Evolutionary conservation across 805 yeast genomes (phyloP).

Genomic region (Cyberlindnera maritima): DNA sequence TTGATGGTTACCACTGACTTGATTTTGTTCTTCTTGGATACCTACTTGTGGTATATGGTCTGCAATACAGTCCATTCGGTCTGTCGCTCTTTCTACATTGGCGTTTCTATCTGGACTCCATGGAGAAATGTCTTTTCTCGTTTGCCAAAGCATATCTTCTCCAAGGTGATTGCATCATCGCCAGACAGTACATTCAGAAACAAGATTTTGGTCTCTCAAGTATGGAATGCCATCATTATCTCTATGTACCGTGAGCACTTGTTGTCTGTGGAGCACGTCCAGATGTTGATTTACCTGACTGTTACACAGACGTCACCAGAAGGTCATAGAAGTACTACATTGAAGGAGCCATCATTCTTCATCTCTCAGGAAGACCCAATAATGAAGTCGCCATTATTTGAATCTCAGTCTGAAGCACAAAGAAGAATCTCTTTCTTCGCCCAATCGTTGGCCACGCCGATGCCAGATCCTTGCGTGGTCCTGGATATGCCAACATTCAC

Average conservation of each 20-base stretch:
- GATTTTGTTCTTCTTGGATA: slow-evolving; percentile 71
- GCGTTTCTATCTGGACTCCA: slow-evolving; percentile 85
- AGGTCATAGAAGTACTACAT: slow-evolving; percentile 36
- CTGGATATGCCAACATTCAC: slow-evolving; percentile 77
- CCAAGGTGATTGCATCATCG: slow-evolving; percentile 51
- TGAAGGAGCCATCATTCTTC: slow-evolving; percentile 75
- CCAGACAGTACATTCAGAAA: slow-evolving; percentile 97
- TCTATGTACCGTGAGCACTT: slow-evolving; percentile 99
- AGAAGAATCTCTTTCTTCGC: slow-evolving; percentile 87
- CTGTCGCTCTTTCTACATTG: slow-evolving; percentile 65
- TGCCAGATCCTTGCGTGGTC: slow-evolving; percentile 67
- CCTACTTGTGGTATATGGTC: slow-evolving; percentile 82
- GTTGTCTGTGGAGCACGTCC: slow-evolving; percentile 96
- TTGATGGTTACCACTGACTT: slow-evolving; percentile 60
- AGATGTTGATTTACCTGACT: slow-evolving; percentile 92
- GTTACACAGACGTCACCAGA: slow-evolving; percentile 43
- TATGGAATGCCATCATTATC: slow-evolving; percentile 97
- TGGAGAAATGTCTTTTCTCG: slow-evolving; percentile 81
- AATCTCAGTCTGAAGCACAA: slow-evolving; percentile 70
- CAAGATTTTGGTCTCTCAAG: slow-evolving; percentile 93
- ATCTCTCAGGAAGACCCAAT: slow-evolving; percentile 79
- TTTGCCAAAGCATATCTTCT: slow-evolving; percentile 70
- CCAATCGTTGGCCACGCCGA: slow-evolving; percentile 82
- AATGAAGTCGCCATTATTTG: slow-evolving; percentile 54
- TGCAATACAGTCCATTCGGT: slow-evolving; percentile 77